Conservation (phyloP, 768 basidiomycete species). For the Russula ochroleuca region DNA sequence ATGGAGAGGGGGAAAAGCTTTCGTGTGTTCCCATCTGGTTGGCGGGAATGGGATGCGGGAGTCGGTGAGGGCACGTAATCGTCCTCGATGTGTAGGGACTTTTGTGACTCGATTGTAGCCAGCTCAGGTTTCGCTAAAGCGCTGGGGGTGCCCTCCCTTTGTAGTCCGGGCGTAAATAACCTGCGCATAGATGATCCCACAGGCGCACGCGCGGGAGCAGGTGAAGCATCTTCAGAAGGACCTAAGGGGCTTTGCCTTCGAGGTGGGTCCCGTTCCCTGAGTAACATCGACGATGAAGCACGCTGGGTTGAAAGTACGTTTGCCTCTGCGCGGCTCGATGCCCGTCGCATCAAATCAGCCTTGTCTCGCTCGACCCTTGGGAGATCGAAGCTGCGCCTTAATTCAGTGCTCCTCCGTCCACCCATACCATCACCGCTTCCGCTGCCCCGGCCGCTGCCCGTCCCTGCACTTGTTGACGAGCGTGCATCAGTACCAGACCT, state of each 20-base stretch:
- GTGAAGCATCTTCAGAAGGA: conserved; percentile 17
- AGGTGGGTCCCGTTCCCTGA: conserved; percentile 32
- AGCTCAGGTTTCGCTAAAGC: conserved; percentile 25
- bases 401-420: conserved; percentile 46
- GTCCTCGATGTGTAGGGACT: conserved; percentile 30
- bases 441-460: conserved; percentile 37
- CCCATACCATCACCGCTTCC: conserved; percentile 49
- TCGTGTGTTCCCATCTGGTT: conserved; percentile 36
- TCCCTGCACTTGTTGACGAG: conserved; percentile 27
- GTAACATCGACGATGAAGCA: conserved; percentile 32
- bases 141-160: conserved; percentile 41
- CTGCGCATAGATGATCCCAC: conserved; percentile 42
- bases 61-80: conserved; percentile 48
- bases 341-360: conserved; percentile 31
- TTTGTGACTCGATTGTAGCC: conserved; percentile 31
- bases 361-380: conserved; percentile 26
- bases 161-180: conserved; percentile 55
- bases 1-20: conserved; percentile 49
- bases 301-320: conserved; percentile 20
- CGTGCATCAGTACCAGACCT: conserved; percentile 36
- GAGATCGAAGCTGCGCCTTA: conserved; percentile 45
- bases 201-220: background rate
- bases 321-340: conserved; percentile 30
- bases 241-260: conserved; percentile 1
- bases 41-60: conserved; percentile 38